Evolutionary conservation across 305 asterid species (phyloP).

Genomic region (Solanum chacoense): DNA sequence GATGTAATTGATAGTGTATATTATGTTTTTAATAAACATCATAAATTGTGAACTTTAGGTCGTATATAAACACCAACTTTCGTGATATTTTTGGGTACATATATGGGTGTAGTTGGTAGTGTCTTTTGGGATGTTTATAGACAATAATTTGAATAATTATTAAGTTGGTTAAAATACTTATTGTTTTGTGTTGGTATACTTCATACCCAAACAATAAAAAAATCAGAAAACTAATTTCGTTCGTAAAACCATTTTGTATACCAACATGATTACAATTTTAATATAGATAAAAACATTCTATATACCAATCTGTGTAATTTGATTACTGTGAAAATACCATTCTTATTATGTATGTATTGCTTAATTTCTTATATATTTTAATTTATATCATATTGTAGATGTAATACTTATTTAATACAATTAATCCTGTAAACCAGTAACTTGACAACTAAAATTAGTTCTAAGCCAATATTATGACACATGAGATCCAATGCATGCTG

Average conservation of each 20-base stretch:
- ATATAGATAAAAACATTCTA: no score
- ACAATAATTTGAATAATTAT: neutral
- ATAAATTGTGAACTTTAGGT: neutral
- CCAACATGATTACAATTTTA: neutral
- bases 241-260: neutral
- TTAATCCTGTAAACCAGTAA: no score
- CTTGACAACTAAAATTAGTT: no score
- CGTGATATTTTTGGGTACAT: neutral
- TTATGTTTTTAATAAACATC: no score
- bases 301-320: neutral
- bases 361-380: no score
- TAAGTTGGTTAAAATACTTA: neutral
- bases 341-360: no score
- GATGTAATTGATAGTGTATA: neutral
- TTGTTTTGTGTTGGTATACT: neutral
- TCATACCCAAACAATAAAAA: no score
- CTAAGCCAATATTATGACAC: no score
- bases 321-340: neutral
- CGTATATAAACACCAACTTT: neutral
- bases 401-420: no score
- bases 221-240: neutral
- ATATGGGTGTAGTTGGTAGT: neutral
- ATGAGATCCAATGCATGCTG: no score
- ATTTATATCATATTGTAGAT: no score
- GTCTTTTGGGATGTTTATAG: neutral